Evolutionary conservation across 495 filamentous ascomycete genomes (phyloP).

Genomic region (Xylaria castorea): DNA sequence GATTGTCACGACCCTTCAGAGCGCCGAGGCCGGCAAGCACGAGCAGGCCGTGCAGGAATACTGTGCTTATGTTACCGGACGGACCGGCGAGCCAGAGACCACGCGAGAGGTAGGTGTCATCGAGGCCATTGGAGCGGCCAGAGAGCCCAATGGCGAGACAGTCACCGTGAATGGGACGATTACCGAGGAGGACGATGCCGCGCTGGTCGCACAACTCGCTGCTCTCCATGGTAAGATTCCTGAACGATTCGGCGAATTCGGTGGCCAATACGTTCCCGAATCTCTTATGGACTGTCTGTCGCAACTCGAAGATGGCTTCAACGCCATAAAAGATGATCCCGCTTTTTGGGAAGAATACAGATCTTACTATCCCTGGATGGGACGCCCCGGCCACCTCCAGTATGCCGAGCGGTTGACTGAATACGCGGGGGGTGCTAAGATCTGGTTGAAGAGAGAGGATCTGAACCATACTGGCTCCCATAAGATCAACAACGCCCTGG

Average conservation of each 20-base stretch:
- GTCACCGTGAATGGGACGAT: conserved; percentile 68
- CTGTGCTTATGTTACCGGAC: conserved; percentile 80
- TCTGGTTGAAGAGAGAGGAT: conserved; percentile 96
- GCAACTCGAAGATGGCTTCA: conserved; percentile 91
- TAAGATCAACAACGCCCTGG: conserved; percentile 97
- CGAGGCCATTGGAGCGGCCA: conserved; percentile 63
- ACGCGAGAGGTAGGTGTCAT: conserved; percentile 69
- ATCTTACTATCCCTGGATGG: conserved; percentile 98
- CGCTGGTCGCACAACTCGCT: conserved; percentile 53
- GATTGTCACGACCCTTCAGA: conserved; percentile 79
- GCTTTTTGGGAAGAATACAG: conserved; percentile 97
- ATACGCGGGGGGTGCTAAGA: conserved; percentile 85
- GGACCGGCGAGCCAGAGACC: conserved; percentile 51
- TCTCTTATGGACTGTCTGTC: conserved; percentile 95
- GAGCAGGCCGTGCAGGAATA: conserved; percentile 84
- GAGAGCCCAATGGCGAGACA: conserved; percentile 55
- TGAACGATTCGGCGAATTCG: conserved; percentile 92
- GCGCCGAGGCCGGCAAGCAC: conserved; percentile 72
- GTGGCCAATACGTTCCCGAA: conserved; percentile 98
- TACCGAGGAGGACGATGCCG: conserved; percentile 46
- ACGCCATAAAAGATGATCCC: conserved; percentile 81
- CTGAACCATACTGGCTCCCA: conserved; percentile 87
- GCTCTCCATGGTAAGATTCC: conserved; percentile 66
- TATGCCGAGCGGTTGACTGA: conserved; percentile 86
- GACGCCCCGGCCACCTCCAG: conserved; percentile 89